phyloP scores from a whole-genome alignment of 2,329 filamentous ascomycete genomes.

The Proliferodiscus dingleyae region DNA sequence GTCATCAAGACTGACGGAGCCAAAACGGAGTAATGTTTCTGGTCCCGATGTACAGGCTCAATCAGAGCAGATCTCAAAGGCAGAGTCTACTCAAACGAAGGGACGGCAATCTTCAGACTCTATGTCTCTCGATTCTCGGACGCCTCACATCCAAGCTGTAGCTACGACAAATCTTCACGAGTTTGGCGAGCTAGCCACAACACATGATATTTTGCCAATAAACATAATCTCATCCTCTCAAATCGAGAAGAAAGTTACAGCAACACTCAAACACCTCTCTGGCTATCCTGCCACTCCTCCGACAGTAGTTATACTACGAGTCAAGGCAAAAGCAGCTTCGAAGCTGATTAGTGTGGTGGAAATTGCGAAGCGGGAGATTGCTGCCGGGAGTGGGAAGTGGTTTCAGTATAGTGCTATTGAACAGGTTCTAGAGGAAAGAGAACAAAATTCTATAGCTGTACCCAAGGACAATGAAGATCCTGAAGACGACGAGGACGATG shows the following conservation, averaged over 20 bases:
- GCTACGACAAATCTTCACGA: constrained; percentile 33
- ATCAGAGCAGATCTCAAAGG: neutral
- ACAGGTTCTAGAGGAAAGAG: constrained; percentile 14
- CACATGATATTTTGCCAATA: constrained; percentile 43
- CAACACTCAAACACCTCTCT: constrained; percentile 25
- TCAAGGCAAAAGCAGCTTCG: constrained; percentile 39
- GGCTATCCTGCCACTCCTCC: constrained; percentile 29
- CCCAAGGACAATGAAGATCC: constrained; percentile 17
- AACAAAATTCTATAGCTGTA: constrained; percentile 35
- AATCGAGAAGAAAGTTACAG: constrained; percentile 39
- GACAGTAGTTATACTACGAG: constrained; percentile 35
- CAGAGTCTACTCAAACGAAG: neutral
- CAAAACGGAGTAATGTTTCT: neutral
- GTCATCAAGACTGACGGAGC: neutral
- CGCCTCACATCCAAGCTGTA: neutral
- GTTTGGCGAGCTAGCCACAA: constrained; percentile 16
- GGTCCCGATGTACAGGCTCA: neutral
- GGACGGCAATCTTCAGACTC: neutral
- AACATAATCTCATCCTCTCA: constrained; percentile 56
- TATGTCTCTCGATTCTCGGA: constrained; percentile 1
- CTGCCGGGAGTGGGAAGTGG: constrained; percentile 39
- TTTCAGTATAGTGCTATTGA: constrained; percentile 35
- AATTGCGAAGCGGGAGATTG: constrained; percentile 55
- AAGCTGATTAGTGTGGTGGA: constrained; percentile 68
- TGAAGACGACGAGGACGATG: constrained; percentile 37